These are phyloP conservation scores for Zymoseptoria brevis DNA, from an alignment of 2,329 filamentous ascomycete genomes.

Conservation along the genomic window DNA sequence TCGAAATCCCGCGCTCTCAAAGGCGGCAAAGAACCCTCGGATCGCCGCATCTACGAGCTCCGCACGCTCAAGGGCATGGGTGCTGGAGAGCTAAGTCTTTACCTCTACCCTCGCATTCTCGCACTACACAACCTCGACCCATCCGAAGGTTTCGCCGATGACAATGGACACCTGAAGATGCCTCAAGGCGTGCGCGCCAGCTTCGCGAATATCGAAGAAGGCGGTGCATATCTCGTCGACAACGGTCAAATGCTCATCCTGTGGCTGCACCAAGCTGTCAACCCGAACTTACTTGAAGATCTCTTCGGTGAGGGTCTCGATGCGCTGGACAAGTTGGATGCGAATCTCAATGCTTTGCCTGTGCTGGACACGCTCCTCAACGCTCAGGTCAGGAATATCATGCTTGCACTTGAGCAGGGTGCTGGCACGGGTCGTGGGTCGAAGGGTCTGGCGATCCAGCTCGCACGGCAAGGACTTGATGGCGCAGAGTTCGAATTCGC, in stretches of 20 bases:
- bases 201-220: slow-evolving; percentile 81
- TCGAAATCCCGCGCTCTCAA: slow-evolving; percentile 91
- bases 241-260: slow-evolving; percentile 87
- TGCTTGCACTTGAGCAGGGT: slow-evolving; percentile 80
- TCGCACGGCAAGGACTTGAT: slow-evolving; percentile 86
- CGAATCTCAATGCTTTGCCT: slow-evolving; percentile 71
- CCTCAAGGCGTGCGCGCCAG: slow-evolving; percentile 73
- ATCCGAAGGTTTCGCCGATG: slow-evolving; percentile 87
- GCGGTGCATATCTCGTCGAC: slow-evolving; percentile 88
- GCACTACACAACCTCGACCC: slow-evolving; percentile 82
- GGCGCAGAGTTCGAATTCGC: slow-evolving; percentile 97
- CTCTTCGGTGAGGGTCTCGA: slow-evolving; percentile 73
- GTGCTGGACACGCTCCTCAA: slow-evolving; percentile 87
- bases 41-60: slow-evolving; percentile 85
- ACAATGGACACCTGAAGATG: slow-evolving; percentile 78
- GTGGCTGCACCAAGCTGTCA: slow-evolving; percentile 89
- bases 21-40: slow-evolving; percentile 78
- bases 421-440: slow-evolving; percentile 16
- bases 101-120: slow-evolving; percentile 91
- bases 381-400: slow-evolving; percentile 85
- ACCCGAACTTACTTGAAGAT: slow-evolving; percentile 81
- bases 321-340: slow-evolving; percentile 67
- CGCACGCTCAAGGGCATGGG: slow-evolving; percentile 85
- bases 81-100: slow-evolving; percentile 73
- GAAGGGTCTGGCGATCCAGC: slow-evolving; percentile 80